Conservation (phyloP, 2,329 filamentous ascomycete species). For the Ascochyta koolunga region DNA sequence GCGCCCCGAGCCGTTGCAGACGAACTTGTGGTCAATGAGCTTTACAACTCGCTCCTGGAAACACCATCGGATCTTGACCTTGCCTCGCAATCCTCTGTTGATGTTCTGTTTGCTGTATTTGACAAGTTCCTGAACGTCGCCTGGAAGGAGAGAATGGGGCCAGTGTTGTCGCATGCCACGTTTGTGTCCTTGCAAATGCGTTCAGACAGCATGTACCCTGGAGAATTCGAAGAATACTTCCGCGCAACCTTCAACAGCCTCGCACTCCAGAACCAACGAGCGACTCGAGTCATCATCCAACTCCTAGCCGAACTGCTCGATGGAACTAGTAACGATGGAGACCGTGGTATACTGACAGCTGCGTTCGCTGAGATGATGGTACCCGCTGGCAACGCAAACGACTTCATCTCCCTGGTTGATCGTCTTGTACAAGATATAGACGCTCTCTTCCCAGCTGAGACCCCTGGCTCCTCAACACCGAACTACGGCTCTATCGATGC, state of each 20-base stretch:
- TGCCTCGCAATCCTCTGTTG: constrained; percentile 75
- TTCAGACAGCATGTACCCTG: constrained; percentile 67
- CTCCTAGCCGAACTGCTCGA: constrained; percentile 86
- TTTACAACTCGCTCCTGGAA: constrained; percentile 88
- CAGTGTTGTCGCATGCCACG: constrained; percentile 74
- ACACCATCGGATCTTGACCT: constrained; percentile 78
- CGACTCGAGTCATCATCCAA: constrained; percentile 83
- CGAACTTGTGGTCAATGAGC: constrained; percentile 81
- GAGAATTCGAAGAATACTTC: constrained; percentile 71
- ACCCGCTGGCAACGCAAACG: constrained; percentile 74
- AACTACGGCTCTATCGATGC: constrained; percentile 66
- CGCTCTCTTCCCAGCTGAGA: constrained; percentile 76
- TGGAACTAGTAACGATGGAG: constrained; percentile 88
- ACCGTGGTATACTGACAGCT: constrained; percentile 83
- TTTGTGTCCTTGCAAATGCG: constrained; percentile 76
- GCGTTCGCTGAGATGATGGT: constrained; percentile 89
- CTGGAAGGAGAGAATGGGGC: constrained; percentile 87
- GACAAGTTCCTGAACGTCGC: constrained; percentile 90
- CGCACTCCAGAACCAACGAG: constrained; percentile 68
- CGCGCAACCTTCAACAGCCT: constrained; percentile 59
- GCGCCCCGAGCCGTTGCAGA: constrained; percentile 72
- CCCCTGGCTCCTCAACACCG: constrained; percentile 54
- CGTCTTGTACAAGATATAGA: constrained; percentile 89
- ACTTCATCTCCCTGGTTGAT: constrained; percentile 88
- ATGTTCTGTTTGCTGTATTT: constrained; percentile 88